Conservation (phyloP, 2,329 filamentous ascomycete species). For the Aspergillus sp. region DNA sequence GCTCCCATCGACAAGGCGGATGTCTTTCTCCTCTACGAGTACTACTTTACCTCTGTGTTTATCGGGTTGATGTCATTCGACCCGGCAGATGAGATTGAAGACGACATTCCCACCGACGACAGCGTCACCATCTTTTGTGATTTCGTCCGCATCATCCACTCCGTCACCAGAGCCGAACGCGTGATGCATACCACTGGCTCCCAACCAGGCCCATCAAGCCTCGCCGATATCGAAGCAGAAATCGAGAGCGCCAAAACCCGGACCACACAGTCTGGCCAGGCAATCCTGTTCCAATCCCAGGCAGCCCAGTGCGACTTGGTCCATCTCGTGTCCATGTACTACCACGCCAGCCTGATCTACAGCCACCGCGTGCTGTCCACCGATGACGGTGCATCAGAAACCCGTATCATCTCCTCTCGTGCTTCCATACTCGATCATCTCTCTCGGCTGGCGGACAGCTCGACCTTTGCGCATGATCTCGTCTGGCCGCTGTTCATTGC, state of each 20-base stretch:
- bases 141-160: slow-evolving; percentile 18
- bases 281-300: slow-evolving; percentile 10
- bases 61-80: slow-evolving; percentile 20
- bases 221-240: neutral
- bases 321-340: slow-evolving; percentile 19
- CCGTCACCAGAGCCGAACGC: slow-evolving; percentile 17
- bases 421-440: slow-evolving; percentile 2
- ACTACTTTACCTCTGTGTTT: slow-evolving; percentile 22
- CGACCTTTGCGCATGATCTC: slow-evolving; percentile 8
- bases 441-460: neutral
- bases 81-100: slow-evolving; percentile 6
- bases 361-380: slow-evolving; percentile 15
- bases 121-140: slow-evolving; percentile 17
- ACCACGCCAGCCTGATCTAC: slow-evolving; percentile 22
- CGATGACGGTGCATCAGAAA: slow-evolving; percentile 1
- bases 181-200: neutral
- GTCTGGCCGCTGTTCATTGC: slow-evolving; percentile 15
- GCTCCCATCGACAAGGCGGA: slow-evolving; percentile 4
- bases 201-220: neutral
- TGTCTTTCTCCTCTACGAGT: slow-evolving; percentile 19
- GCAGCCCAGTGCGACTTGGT: slow-evolving; percentile 11
- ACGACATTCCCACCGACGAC: slow-evolving; percentile 8
- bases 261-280: slow-evolving; percentile 10
- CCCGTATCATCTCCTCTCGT: slow-evolving; percentile 1
- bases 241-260: slow-evolving; percentile 9